Evolutionary conservation across 192 early-diverging fungal species (phyloP), one percentile per base, ranked within the genome.

Genomic region (Backusella luteola): DNA sequence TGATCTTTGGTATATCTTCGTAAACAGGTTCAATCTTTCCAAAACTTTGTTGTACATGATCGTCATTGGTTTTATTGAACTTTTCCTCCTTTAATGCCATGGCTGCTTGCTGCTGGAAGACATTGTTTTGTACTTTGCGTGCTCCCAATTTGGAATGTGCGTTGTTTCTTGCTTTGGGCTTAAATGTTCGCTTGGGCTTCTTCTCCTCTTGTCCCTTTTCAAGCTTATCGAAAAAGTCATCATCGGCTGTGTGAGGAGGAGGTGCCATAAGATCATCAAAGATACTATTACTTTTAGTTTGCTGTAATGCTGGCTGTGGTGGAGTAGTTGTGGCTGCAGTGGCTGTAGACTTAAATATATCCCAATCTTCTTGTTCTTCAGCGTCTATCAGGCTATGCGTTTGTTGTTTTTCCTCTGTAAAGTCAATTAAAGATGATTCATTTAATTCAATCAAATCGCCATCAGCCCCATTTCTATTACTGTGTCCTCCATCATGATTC

Each of bases 161-260:
- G 17, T 29, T 32, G n/a, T 49, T 26, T 63, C 56, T 63, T 29
- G 56, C 56, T 11, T 71, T 71, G 26, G 70, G 70, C 19, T 71
- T 71, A 15, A 46, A 46, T 14, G 70, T 32, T 12, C 56, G 56
- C 12, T 32, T 67, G 3, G 66, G 15, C 17, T 69, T 69, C n/a
- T 35, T 39, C 21, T 46, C 29, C 15, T 23, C 23, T 23, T 21
- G 12, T 46, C 23, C 36, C 4, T 46, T 49, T 32, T 44, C 32
- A 49, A 71, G 29, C 12, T 71, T 39, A 71, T 71, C 70, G 34
- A 71, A 71, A 44, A 71, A 71, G 21, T 71, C 41, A 23, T 71
- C 70, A 42, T 41, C 70, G n/a, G 29, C n/a, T n/a, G 35, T 68
- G 36, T 68, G 35, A 68, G n/a, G n/a, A n/a, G 67, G 34, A 1